phyloP scores from a whole-genome alignment of 1,284 basidiomycete species.

The Puccinia sorghi region DNA sequence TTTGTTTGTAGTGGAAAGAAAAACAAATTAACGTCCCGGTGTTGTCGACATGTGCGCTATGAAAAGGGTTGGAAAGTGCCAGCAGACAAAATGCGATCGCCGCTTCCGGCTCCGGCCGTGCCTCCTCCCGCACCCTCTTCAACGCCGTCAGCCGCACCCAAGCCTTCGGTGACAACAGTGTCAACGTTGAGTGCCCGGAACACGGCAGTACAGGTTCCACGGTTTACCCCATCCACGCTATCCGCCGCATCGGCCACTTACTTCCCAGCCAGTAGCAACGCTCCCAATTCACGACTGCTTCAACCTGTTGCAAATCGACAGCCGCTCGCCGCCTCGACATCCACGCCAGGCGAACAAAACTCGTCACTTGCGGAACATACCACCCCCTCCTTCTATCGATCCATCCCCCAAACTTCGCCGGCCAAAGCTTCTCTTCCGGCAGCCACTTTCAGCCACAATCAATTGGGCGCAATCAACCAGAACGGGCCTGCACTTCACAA shows the following conservation, averaged over 20 bases:
- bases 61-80: slow-evolving; percentile 37
- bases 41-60: background rate
- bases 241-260: slow-evolving; percentile 31
- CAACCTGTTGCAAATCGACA: slow-evolving; percentile 28
- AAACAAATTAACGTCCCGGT: background rate
- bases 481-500: background rate
- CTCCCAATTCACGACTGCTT: background rate
- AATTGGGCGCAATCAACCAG: background rate
- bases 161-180: background rate
- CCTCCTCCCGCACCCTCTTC: slow-evolving; percentile 20
- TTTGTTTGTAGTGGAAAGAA: background rate
- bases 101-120: slow-evolving; percentile 9
- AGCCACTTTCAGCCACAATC: slow-evolving; percentile 6
- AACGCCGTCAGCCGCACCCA: background rate
- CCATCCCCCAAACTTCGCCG: background rate
- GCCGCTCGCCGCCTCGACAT: background rate
- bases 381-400: slow-evolving; percentile 10
- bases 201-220: background rate
- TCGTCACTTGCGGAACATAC: background rate
- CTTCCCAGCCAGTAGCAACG: background rate
- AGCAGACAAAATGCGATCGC: slow-evolving; percentile 29
- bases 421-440: slow-evolving; percentile 2
- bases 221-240: slow-evolving; percentile 10
- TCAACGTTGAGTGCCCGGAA: background rate
- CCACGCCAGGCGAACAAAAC: background rate